phyloP scores from a whole-genome alignment of 306 rosid genomes.

The Prunus persica region DNA sequence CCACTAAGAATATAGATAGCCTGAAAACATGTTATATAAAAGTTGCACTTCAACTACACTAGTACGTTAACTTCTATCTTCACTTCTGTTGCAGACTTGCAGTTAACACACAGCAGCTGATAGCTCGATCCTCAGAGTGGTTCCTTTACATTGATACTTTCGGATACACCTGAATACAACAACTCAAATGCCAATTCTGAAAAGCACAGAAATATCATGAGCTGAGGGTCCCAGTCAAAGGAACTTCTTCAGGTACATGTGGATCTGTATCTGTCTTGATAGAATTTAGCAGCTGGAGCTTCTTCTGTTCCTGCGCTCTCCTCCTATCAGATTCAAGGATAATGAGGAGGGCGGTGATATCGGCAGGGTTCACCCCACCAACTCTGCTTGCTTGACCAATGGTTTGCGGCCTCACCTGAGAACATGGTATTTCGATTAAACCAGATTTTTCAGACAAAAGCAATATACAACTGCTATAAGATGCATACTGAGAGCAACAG shows the following conservation, averaged over 20 bases:
- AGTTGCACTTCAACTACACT: not conserved
- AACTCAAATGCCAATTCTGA: not conserved
- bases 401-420: constrained; percentile 67
- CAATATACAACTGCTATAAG: not conserved
- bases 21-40: not conserved
- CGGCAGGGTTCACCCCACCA: constrained; percentile 98
- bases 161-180: not conserved
- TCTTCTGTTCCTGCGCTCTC: constrained; percentile 59
- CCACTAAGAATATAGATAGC: not conserved
- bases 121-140: not conserved
- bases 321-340: constrained; percentile 76
- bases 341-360: constrained; percentile 83
- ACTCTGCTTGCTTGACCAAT: constrained; percentile 96
- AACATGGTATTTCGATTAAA: not conserved
- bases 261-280: constrained; percentile 35
- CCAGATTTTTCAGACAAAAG: not conserved
- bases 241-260: constrained; percentile 38
- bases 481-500: not conserved
- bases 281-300: constrained; percentile 50
- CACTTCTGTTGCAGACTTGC: not conserved
- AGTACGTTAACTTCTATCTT: not conserved
- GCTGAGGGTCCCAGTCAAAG: constrained; percentile 49
- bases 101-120: not conserved
- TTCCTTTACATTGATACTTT: not conserved
- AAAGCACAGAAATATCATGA: constrained; percentile 31